Base-by-base conservation (phyloP, 495 filamentous ascomycete species). In the Glarea lozoyensis region DNA sequence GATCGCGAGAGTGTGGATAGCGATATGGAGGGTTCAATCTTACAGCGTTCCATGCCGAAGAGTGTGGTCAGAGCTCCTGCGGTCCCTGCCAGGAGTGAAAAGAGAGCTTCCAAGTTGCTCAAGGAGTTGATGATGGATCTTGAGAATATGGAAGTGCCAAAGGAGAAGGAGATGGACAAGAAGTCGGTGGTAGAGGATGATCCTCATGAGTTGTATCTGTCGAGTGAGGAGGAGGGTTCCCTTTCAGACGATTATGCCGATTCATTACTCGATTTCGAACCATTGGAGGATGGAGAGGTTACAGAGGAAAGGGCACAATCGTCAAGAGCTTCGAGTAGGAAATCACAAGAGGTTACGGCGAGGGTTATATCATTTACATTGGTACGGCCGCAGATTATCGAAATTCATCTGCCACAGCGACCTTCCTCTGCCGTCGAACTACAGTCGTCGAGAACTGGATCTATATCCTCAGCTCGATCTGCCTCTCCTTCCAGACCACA, bases 181-280 rank as follows among this genome's bases (percentile, higher is more conserved):
- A 23, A 17, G 1, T 44, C 42, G n/a, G 21, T 51, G 7, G 13
- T 48, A 1, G 36, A 43, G 39, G 31, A 32, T 9, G 48, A 57
- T 49, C 54, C 54, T 10, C 54, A 50, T 21, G 54, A 57, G 23
- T 17, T 43, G 25, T 57, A 57, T 40, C 42, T 57, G 4, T 52
- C 47, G 16, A 54, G 51, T 40, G 54, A 57, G 35, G 54, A 57
- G 40, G 54, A 57, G 19, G 51, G 32, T 20, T 54, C 51, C 6
- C 38, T 50, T 11, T 49, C 47, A 17, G 54, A 50, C 40, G 53
- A 55, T 17, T 49, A 49, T 25, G 54, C 54, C 7, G 32, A 42
- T 34, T 52, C 51, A 4, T 20, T 41, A 23, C 15, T 37, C 25
- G 53, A 56, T 10, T 46, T 56, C 16, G 53, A 49, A 13, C 17